Base-by-base conservation (phyloP, 768 basidiomycete species). In the Pleurotus platypus region DNA sequence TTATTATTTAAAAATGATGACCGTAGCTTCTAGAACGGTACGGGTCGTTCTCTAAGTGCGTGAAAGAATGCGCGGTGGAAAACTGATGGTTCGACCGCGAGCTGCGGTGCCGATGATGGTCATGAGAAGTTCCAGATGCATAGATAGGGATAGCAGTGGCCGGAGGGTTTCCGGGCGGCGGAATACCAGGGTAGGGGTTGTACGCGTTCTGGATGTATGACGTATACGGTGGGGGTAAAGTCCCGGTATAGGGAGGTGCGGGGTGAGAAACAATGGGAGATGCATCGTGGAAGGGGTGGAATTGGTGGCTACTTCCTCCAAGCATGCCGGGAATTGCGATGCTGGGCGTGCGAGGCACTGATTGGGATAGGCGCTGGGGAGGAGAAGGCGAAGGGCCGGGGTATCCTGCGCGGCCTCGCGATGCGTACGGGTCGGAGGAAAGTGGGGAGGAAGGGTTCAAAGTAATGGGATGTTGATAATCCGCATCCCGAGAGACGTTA, bases 1-100 rank as follows among this genome's bases (percentile, higher is more conserved):
- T 16, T 16, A 30, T 22, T 16, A 42, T 26, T 38, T 54, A 54
- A 26, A 54, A 54, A 39, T 42, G 51, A 54, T n/a, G 39, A 24
- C 51, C 51, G 37, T 54, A 42, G 51, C 51, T 54, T 54, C 51
- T 54, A 22, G 51, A 54, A 35, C 16, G 51, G 39, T 54, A 54
- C 13, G 39, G 51, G 22, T 54, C 24, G 51, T 54, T 54, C 51
- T 54, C 51, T 54, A 54, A 22, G 24, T 54, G 51, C 22, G 51
- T 39, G 51, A 54, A 54, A 39, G 51, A 39, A 24, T 18, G n/a
- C 18, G 35, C 8, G 39, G 37, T 15, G 4, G 51, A 16, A 16
- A 54, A 24, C 15, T 54, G 39, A n/a, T 54, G 51, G 38, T 39
- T 54, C 51, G 37, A 54, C 15, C 38, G 51, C 5, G 51, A 13